Evolutionary conservation across 192 early-diverging fungal genomes (phyloP), one percentile per base, ranked within the genome.

Genomic region (Coemansia sp.): DNA sequence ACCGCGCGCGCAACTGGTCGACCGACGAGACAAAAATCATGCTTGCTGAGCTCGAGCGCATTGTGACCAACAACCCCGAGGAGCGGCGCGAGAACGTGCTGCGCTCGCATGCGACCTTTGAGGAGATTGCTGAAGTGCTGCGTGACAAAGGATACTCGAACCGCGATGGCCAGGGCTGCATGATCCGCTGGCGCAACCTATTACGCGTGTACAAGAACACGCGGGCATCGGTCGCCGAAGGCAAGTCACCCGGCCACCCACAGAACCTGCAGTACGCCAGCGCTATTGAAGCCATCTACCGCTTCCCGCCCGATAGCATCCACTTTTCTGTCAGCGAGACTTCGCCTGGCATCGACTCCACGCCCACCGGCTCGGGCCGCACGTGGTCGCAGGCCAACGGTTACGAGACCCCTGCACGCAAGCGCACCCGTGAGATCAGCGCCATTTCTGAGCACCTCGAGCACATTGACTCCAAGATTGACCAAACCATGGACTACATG

Each of bases 201-300:
- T 85, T 96, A 62, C 89, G 90, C 55, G 68, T 94, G 38, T 96
- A 94, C 79, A 74, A 87, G 67, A 87, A 93, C 53, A 87, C 88
- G 54, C 82, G 85, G 56, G 84, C 87, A 35, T 75, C 85, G n/a
- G 77, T 88, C 50, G 87, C 87, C 59, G 79, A 82, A n/a, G 74
- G 74, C 54, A 70, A 82, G 59, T 70, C 73, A 45, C 69, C 70
- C 8, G 41, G 61, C 9, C 61, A 57, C 57, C 74, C 65, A 37
- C 67, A 50, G 23, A 73, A 69, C 50, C 49, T 76, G 63, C 79
- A 75, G 71, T 82, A 76, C 55, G 74, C 79, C 11, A 35, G 41
- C 35, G 66, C 75, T 10, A 82, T 82, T 35, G 79, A 82, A 68
- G 50, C 57, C 55, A 82, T 82, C 59, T 82, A 82, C 67, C 70